Conservation (phyloP, 371 early-diverging fungal genomes). For the Circinella minor region DNA sequence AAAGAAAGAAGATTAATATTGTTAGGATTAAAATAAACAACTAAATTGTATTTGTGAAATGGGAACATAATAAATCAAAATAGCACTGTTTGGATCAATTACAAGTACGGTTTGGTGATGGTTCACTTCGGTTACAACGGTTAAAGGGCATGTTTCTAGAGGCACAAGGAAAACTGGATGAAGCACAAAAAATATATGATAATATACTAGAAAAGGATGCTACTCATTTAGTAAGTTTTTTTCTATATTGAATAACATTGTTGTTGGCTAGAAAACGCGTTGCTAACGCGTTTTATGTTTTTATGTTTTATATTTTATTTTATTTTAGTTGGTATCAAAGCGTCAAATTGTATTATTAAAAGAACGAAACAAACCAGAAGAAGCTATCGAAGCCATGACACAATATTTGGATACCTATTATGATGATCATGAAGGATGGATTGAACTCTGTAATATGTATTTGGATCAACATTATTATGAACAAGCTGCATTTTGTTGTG, state of each 20-base stretch:
- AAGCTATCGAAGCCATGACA: constrained; percentile 78
- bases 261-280: no score
- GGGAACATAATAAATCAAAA: not conserved
- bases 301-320: not conserved
- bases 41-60: no score
- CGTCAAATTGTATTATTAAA: constrained; percentile 78
- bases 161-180: constrained; percentile 70
- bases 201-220: constrained; percentile 67
- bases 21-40: no score
- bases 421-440: constrained; percentile 89
- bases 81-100: constrained; percentile 67
- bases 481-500: constrained; percentile 89
- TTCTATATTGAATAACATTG: not conserved
- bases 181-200: constrained; percentile 70
- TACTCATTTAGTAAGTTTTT: constrained; percentile 62
- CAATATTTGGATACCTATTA: constrained; percentile 81
- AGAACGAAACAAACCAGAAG: constrained; percentile 61
- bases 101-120: constrained; percentile 61
- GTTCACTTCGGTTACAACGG: constrained; percentile 69
- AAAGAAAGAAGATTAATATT: not conserved
- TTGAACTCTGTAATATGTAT: constrained; percentile 80
- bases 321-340: constrained; percentile 63
- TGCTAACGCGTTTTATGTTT: no score
- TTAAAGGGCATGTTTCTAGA: constrained; percentile 73
- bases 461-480: constrained; percentile 68